Percentiles rank a stretch among this genome's conserved stretches.
Conservation (phyloP, 2,329 filamentous ascomycete species). For the Macrophomina phaseolina region DNA sequence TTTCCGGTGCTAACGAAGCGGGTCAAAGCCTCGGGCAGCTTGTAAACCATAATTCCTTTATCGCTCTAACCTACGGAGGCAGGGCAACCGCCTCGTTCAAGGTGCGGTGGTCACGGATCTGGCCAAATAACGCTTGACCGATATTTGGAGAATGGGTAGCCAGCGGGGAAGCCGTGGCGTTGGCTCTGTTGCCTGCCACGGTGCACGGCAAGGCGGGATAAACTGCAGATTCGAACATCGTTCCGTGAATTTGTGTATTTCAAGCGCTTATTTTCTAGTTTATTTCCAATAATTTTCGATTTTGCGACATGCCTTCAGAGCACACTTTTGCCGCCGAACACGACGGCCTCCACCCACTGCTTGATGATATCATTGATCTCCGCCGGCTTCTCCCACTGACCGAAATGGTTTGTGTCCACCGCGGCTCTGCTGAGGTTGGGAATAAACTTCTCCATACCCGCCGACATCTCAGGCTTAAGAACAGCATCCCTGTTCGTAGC, state of each 20-base stretch:
- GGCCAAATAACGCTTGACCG: no score
- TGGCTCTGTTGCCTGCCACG: background rate
- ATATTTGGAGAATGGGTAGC: no score
- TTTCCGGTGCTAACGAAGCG: background rate
- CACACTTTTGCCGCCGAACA: slow-evolving; percentile 53
- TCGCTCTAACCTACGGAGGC: no score
- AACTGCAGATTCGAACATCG: background rate
- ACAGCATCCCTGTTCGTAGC: slow-evolving; percentile 73
- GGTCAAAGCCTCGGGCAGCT: background rate
- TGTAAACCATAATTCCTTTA: background rate
- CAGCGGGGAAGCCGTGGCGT: background rate
- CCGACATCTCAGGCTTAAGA: slow-evolving; percentile 73
- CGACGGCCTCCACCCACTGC: slow-evolving; percentile 69
- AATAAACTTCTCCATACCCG: slow-evolving; percentile 72
- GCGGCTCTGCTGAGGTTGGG: slow-evolving; percentile 68
- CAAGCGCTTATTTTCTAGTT: no score
- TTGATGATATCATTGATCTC: slow-evolving; percentile 73
- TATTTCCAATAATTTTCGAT: background rate
- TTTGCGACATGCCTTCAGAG: slow-evolving; percentile 41
- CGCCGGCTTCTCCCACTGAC: slow-evolving; percentile 72
- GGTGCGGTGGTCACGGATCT: no score
- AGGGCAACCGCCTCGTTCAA: no score
- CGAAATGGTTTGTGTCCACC: slow-evolving; percentile 81
- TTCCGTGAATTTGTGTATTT: no score
- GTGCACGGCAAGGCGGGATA: background rate